Evolutionary conservation across 1,284 basidiomycete genomes (phyloP).

Genomic region (Xerocomus amazonicus): DNA sequence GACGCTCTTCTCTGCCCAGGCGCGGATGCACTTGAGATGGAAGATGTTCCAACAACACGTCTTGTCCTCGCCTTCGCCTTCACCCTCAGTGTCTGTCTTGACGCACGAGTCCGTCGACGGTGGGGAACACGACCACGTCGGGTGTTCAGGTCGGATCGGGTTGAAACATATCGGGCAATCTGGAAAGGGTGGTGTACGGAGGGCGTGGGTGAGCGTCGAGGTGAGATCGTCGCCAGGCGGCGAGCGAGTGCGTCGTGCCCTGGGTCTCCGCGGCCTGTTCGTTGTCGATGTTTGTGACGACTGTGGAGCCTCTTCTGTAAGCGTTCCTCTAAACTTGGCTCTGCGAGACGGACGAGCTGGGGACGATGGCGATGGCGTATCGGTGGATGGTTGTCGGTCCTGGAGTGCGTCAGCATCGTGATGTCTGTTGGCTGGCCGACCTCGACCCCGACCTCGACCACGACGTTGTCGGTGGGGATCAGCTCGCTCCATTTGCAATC

Average conservation of each 20-base stretch:
- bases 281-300: background rate
- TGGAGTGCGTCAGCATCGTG: background rate
- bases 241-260: background rate
- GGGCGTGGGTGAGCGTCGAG: conserved; percentile 58
- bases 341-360: conserved; percentile 20
- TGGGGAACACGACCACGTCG: conserved; percentile 78
- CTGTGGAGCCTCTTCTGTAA: conserved; percentile 17
- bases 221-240: conserved; percentile 57
- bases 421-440: background rate
- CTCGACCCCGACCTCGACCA: conserved; percentile 6
- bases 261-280: conserved; percentile 3
- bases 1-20: conserved; percentile 78
- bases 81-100: conserved; percentile 5
- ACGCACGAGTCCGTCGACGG: conserved; percentile 33
- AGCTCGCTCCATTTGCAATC: conserved; percentile 11
- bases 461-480: background rate
- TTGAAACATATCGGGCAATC: conserved; percentile 83
- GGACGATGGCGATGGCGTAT: conserved; percentile 1
- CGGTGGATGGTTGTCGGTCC: conserved; percentile 1
- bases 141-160: conserved; percentile 64
- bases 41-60: conserved; percentile 84
- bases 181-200: conserved; percentile 64
- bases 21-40: conserved; percentile 75
- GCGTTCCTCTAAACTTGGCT: conserved; percentile 24
- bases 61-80: conserved; percentile 19